These are phyloP conservation scores for Aspergillus arachidicola DNA, from an alignment of 2,329 filamentous ascomycete genomes.

Conservation along the genomic window DNA sequence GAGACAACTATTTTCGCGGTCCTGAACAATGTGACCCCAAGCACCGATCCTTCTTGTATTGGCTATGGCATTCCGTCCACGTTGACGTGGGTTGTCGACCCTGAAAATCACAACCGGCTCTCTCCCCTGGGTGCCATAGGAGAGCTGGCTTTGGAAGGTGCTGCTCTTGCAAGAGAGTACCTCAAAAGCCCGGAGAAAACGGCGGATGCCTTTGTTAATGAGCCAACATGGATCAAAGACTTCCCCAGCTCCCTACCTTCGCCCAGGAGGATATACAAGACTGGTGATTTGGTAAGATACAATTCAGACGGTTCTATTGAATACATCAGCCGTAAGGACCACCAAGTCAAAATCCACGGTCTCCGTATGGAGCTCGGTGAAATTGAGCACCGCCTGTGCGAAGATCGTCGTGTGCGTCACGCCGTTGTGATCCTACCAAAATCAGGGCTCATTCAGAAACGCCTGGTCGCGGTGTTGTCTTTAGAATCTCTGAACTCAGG, in stretches of 20 bases:
- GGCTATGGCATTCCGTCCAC: slow-evolving; percentile 26
- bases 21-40: slow-evolving; percentile 32
- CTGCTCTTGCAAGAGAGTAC: slow-evolving; percentile 43
- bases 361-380: slow-evolving; percentile 64
- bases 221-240: slow-evolving; percentile 27
- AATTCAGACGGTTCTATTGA: slow-evolving; percentile 24
- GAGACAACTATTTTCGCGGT: slow-evolving; percentile 38
- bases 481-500: slow-evolving; percentile 31
- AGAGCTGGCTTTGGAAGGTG: slow-evolving; percentile 42
- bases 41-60: slow-evolving; percentile 24
- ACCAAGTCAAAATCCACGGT: slow-evolving; percentile 67
- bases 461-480: slow-evolving; percentile 49
- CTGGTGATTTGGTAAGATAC: slow-evolving; percentile 28
- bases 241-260: slow-evolving; percentile 12
- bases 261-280: slow-evolving; percentile 29
- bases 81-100: slow-evolving; percentile 37
- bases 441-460: slow-evolving; percentile 44
- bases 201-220: slow-evolving; percentile 27
- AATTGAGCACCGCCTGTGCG: slow-evolving; percentile 43
- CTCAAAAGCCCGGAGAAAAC: slow-evolving; percentile 40
- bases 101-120: slow-evolving; percentile 32
- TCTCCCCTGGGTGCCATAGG: slow-evolving; percentile 41
- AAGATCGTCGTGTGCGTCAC: slow-evolving; percentile 38
- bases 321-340: slow-evolving; percentile 59
- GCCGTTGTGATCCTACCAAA: slow-evolving; percentile 49